phyloP scores from a whole-genome alignment of 768 basidiomycete species.

The Termitomyces eurrhizus region DNA sequence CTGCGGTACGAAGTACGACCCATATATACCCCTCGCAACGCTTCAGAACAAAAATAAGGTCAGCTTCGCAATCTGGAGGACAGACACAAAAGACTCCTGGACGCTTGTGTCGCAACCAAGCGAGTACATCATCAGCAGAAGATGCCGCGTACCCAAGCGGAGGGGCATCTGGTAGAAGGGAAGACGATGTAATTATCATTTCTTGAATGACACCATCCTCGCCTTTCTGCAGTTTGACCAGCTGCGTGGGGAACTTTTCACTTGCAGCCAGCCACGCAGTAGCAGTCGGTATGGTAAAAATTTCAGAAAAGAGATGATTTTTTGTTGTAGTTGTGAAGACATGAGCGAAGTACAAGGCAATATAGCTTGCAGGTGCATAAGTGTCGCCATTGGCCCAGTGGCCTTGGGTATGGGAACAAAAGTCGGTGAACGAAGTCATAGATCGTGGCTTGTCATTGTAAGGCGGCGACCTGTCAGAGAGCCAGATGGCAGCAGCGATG shows the following conservation, averaged over 20 bases:
- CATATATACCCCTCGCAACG: neutral
- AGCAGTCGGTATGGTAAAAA: neutral
- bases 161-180: neutral
- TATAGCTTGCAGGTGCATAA: neutral
- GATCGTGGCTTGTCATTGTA: neutral
- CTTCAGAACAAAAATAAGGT: neutral
- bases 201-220: neutral
- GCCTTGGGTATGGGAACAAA: neutral
- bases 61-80: neutral
- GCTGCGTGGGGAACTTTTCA: neutral
- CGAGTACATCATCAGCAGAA: neutral
- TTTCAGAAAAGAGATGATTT: neutral
- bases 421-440: neutral
- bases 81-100: conserved; percentile 1
- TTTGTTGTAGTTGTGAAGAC: neutral
- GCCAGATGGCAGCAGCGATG: conserved; percentile 1
- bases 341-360: neutral
- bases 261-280: neutral
- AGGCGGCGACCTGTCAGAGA: neutral
- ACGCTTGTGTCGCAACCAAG: conserved; percentile 2
- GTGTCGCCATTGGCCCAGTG: neutral
- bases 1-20: neutral
- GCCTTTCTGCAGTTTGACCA: neutral
- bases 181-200: neutral
- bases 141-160: conserved; percentile 3